These are phyloP conservation scores for Rehmannia glutinosa DNA, from an alignment of 257 asterid genomes.

Conservation along the genomic window DNA sequence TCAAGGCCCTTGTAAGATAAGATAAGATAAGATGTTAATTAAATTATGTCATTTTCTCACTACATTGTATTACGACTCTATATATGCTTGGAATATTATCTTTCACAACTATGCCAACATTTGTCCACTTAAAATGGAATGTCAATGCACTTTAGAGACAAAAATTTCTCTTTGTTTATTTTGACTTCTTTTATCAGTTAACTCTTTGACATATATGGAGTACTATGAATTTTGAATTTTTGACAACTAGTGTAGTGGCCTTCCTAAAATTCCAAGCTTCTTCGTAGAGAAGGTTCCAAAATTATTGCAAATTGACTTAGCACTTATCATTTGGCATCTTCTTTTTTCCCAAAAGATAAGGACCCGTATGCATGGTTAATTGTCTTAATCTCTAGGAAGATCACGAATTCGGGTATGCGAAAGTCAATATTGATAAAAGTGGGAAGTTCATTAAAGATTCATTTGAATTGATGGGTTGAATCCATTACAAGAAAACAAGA, in stretches of 20 bases:
- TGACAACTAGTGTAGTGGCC: neutral
- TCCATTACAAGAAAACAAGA: too few species aligned
- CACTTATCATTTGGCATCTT: neutral
- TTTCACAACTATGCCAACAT: neutral
- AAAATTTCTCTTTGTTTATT: neutral
- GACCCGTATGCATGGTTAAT: too few species aligned
- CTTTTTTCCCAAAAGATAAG: neutral
- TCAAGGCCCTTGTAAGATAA: neutral
- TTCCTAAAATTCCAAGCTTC: constrained; percentile 16
- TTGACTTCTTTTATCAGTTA: constrained; percentile 22
- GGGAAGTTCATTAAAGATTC: too few species aligned
- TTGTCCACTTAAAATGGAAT: neutral
- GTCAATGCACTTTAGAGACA: neutral
- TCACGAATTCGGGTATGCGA: too few species aligned
- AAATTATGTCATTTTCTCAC: neutral
- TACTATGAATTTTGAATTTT: neutral
- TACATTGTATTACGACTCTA: neutral
- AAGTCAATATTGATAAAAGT: too few species aligned
- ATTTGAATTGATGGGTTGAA: too few species aligned
- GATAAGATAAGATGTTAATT: neutral
- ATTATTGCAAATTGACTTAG: neutral
- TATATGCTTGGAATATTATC: neutral
- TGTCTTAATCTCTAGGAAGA: too few species aligned
- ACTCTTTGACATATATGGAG: neutral
- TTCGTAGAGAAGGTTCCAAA: neutral